Conservation (phyloP, 1,284 basidiomycete species). For the Phlebopus sp. region DNA sequence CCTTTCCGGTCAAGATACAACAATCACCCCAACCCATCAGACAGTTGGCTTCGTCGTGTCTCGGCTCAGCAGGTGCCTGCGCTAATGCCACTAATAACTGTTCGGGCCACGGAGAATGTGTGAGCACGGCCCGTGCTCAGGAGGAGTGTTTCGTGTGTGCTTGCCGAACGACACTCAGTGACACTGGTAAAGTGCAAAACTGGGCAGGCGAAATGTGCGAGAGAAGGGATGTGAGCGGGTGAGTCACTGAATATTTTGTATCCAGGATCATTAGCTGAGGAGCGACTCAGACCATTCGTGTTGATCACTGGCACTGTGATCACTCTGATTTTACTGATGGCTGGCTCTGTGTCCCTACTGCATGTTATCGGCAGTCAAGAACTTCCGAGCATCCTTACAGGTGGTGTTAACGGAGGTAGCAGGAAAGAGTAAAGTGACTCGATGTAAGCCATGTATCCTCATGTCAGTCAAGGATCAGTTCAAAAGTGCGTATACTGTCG, state of each 20-base stretch:
- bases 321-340: slow-evolving; percentile 58
- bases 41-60: slow-evolving; percentile 65
- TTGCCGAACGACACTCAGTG: slow-evolving; percentile 52
- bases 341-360: slow-evolving; percentile 66
- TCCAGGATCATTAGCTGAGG: slow-evolving; percentile 8
- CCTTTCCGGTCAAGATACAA: slow-evolving; percentile 38
- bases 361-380: slow-evolving; percentile 57
- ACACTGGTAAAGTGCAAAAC: slow-evolving; percentile 50
- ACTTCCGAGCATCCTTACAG: slow-evolving; percentile 69
- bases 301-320: slow-evolving; percentile 68
- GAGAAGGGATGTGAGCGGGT: slow-evolving; percentile 76
- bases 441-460: not conserved
- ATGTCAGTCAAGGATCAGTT: too few species aligned
- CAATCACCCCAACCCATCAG: slow-evolving; percentile 46
- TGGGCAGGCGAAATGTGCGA: slow-evolving; percentile 78
- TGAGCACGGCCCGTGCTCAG: slow-evolving; percentile 56
- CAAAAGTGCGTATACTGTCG: too few species aligned
- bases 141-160: slow-evolving; percentile 72
- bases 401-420: slow-evolving; percentile 46
- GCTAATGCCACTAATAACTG: slow-evolving; percentile 61
- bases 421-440: slow-evolving; percentile 44
- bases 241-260: slow-evolving; percentile 29
- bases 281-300: slow-evolving; percentile 57
- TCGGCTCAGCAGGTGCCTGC: slow-evolving; percentile 52
- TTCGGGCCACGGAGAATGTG: slow-evolving; percentile 68